These are phyloP conservation scores for Drechslerella stenobrocha DNA, from an alignment of 2,329 filamentous ascomycete genomes.

Conservation along the genomic window DNA sequence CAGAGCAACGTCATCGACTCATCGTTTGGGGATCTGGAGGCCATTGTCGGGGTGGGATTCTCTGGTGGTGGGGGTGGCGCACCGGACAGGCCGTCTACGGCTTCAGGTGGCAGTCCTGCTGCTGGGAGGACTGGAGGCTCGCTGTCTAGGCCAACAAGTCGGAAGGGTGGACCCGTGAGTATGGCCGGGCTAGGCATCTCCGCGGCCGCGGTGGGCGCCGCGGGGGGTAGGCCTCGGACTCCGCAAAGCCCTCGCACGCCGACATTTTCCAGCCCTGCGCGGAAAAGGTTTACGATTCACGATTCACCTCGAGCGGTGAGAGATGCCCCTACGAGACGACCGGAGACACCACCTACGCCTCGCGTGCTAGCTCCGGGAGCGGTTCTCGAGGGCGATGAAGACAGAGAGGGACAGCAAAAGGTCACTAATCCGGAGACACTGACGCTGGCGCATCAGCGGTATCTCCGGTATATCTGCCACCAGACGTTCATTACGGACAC, in stretches of 20 bases:
- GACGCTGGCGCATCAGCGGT: constrained; percentile 43
- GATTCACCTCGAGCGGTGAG: constrained; percentile 23
- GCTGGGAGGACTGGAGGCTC: constrained; percentile 4
- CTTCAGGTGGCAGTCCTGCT: constrained; percentile 24
- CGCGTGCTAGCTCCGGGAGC: not conserved
- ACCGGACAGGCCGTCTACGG: not conserved
- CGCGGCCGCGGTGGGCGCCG: constrained; percentile 4
- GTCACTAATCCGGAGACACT: constrained; percentile 43
- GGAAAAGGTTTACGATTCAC: constrained; percentile 17
- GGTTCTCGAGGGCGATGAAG: not conserved
- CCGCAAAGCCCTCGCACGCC: constrained; percentile 40
- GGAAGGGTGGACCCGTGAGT: constrained; percentile 5
- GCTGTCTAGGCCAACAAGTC: constrained; percentile 11
- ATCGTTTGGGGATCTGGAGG: constrained; percentile 76
- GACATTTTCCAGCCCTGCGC: constrained; percentile 27
- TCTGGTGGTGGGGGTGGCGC: not conserved
- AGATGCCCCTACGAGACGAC: constrained; percentile 15
- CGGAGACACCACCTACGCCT: constrained; percentile 33
- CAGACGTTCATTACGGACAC: constrained; percentile 51
- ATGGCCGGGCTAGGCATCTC: constrained; percentile 11
- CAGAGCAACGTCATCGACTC: constrained; percentile 84
- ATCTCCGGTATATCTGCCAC: constrained; percentile 44
- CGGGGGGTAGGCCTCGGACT: constrained; percentile 19
- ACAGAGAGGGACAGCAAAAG: constrained; percentile 18
- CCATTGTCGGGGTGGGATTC: constrained; percentile 50